These are phyloP conservation scores for Ulmus americana DNA, from an alignment of 331 rosid genomes.

Conservation along the genomic window DNA sequence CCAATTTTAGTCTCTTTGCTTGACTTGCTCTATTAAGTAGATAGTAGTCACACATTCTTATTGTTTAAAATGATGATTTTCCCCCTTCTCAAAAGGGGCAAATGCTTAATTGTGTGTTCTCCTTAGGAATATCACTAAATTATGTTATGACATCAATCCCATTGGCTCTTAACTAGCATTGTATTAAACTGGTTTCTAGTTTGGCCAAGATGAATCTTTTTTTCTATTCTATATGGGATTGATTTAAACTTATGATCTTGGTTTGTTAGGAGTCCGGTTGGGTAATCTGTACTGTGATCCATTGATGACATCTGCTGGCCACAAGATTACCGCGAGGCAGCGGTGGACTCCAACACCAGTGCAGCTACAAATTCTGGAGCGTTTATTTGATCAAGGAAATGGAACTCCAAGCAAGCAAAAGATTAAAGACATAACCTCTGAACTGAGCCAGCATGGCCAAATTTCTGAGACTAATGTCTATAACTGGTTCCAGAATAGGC, in stretches of 20 bases:
- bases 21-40: background rate
- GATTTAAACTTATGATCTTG: background rate
- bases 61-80: too few species aligned
- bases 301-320: slow-evolving; percentile 61
- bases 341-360: slow-evolving; percentile 80
- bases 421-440: slow-evolving; percentile 80
- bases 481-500: slow-evolving; percentile 95
- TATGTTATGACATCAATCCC: too few species aligned
- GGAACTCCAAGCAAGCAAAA: slow-evolving; percentile 91
- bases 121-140: too few species aligned
- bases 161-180: too few species aligned
- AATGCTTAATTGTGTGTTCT: too few species aligned
- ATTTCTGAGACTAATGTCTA: slow-evolving; percentile 86
- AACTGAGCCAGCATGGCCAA: slow-evolving; percentile 77
- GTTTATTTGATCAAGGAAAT: slow-evolving; percentile 67
- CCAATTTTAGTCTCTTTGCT: background rate
- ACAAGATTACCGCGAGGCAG: slow-evolving; percentile 72
- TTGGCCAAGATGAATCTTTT: too few species aligned
- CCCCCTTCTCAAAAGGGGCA: too few species aligned
- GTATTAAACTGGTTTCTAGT: too few species aligned
- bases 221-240: too few species aligned
- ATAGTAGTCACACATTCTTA: background rate
- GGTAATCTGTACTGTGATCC: slow-evolving; percentile 71
- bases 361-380: slow-evolving; percentile 85
- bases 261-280: slow-evolving; percentile 56